These are phyloP conservation scores for Lomentospora prolificans DNA, from an alignment of 2,329 filamentous ascomycete genomes.

Conservation along the genomic window DNA sequence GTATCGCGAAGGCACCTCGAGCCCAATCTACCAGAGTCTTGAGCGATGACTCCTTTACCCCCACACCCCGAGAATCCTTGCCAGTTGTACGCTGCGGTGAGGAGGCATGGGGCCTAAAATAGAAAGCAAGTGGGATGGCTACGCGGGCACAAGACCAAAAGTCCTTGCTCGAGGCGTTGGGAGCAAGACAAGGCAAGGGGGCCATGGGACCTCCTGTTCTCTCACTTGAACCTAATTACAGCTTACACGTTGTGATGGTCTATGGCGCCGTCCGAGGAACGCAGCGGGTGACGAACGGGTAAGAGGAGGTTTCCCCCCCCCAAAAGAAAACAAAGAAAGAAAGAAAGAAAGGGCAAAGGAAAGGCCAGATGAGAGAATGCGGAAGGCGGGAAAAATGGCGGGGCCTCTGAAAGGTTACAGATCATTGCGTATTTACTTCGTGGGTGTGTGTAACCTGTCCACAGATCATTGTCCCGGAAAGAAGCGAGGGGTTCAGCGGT, in stretches of 20 bases:
- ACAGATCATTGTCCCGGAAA: too few relatives aligned
- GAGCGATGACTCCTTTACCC: neutral
- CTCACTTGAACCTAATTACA: neutral
- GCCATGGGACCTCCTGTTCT: neutral
- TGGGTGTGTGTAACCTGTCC: too few relatives aligned
- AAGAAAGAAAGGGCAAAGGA: neutral
- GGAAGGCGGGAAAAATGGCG: conserved; percentile 9
- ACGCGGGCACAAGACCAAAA: neutral
- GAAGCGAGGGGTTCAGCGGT: too few relatives aligned
- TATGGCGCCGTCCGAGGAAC: neutral
- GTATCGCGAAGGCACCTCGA: too few relatives aligned
- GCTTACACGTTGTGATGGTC: neutral
- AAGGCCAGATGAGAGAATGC: conserved; percentile 1
- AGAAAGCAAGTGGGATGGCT: neutral
- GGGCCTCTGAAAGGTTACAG: too few relatives aligned
- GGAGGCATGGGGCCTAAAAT: neutral
- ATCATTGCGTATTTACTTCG: too few relatives aligned
- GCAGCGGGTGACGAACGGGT: neutral
- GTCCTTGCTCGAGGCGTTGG: too few relatives aligned
- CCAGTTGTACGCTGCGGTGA: neutral
- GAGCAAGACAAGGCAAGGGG: too few relatives aligned
- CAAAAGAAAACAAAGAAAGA: conserved; percentile 5
- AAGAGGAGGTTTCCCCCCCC: neutral
- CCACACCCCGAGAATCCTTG: neutral
- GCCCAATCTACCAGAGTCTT: too few relatives aligned